Base-by-base conservation (phyloP, 441 rosid species). In the Manihot esculenta region DNA sequence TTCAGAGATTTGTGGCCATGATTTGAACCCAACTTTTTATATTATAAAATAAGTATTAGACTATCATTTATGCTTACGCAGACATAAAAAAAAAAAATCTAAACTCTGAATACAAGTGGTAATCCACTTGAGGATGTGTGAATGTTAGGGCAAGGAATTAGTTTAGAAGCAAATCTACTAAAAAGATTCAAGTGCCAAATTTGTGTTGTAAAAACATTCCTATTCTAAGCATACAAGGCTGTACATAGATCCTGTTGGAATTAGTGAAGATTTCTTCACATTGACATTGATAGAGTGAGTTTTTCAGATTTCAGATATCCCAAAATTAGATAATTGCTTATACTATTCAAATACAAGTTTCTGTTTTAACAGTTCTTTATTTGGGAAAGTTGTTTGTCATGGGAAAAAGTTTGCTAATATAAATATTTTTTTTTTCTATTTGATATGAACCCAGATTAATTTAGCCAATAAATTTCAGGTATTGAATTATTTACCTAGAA, bases 191-290 rank as follows among this genome's bases (percentile, higher is more conserved):
- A 69, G 45, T 50, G 50, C 47, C 54, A 55, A 63, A 51, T 53
- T 48, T 27, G 55, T 45, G 27, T 11, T 50, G 27, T 3, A 69
- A 35, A n/a, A 69, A 69, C 65, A 69, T 69, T 69, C 33, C 57
- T 18, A 48, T 58, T 58, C 10, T 47, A 69, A 69, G 48, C 14
- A 30, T 47, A 69, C 59, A 58, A 69, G 58, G 30, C 27, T 69
- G 72, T 23, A 5, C 26, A 21, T 21, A 38, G 21, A 55, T 54
- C 8, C 70, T 53, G 27, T 68, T 68, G 50, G 62, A 68, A 55
- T 64, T 49, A 64, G 27, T 64, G 49, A 21, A 66, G n/a, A 42
- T 62, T 62, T 62, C 5, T 10, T 27, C 24, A n/a, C 14, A 45
- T 24, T 64, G 14, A 26, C 23, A 24, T 24, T 64, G 8, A 26